phyloP scores from a whole-genome alignment of 31 red algal species.

The Porphyra umbilicalis region DNA sequence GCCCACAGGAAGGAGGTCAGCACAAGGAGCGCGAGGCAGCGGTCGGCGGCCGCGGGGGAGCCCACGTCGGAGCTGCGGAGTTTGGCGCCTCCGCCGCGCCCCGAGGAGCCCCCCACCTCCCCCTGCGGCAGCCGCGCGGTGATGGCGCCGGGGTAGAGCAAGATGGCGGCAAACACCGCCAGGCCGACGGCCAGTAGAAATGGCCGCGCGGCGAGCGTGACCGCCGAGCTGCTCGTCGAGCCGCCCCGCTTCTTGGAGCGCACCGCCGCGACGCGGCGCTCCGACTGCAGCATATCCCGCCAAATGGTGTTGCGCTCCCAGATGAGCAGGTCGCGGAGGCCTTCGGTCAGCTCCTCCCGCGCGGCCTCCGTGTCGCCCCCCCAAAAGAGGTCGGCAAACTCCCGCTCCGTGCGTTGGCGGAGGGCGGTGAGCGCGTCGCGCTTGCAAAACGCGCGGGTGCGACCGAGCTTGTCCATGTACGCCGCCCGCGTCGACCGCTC shows the following conservation, averaged over 20 bases:
- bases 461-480: constrained; percentile 26
- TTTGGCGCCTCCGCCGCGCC: background rate
- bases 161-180: constrained; percentile 34
- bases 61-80: constrained; percentile 8
- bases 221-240: constrained; percentile 8
- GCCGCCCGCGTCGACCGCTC: constrained; percentile 12
- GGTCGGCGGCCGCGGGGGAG: constrained; percentile 49
- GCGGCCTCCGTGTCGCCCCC: constrained; percentile 39
- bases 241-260: constrained; percentile 52
- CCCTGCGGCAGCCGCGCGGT: constrained; percentile 7
- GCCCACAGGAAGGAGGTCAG: constrained; percentile 72
- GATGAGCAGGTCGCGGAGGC: constrained; percentile 75
- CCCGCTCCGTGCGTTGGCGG: constrained; percentile 25
- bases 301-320: constrained; percentile 96
- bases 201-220: constrained; percentile 18
- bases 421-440: constrained; percentile 11
- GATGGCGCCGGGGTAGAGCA: constrained; percentile 9
- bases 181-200: constrained; percentile 20
- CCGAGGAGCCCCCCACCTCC: background rate
- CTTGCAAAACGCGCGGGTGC: constrained; percentile 19
- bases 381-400: constrained; percentile 58
- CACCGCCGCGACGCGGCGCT: constrained; percentile 47
- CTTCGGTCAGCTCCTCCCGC: constrained; percentile 56
- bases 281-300: constrained; percentile 66
- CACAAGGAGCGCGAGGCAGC: constrained; percentile 62